Conservation (phyloP, 176 grass and related monocot species). For the Lolium multiflorum region DNA sequence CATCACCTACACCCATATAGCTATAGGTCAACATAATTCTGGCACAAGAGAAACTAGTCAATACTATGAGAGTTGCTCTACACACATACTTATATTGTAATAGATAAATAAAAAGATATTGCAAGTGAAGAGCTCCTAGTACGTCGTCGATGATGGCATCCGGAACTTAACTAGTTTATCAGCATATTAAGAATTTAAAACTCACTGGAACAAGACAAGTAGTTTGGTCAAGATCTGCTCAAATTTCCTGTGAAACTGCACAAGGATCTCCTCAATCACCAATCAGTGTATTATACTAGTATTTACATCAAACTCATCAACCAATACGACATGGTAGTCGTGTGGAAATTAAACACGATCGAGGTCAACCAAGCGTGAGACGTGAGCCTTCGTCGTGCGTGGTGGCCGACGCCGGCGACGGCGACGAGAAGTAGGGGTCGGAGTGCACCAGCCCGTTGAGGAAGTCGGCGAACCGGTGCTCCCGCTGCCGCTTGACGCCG, state of each 20-base stretch:
- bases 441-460: slow-evolving; percentile 54
- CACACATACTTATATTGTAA: not conserved
- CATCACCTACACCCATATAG: too few relatives aligned
- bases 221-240: not conserved
- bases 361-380: slow-evolving; percentile 2
- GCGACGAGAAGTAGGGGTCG: slow-evolving; percentile 55
- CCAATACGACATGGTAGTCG: not conserved
- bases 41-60: not conserved
- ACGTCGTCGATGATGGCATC: not conserved
- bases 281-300: not conserved
- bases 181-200: not conserved
- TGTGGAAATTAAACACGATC: not conserved
- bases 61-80: not conserved
- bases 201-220: not conserved
- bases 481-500: slow-evolving; percentile 1
- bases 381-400: slow-evolving; percentile 33
- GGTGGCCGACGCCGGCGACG: slow-evolving; percentile 57
- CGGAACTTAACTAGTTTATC: not conserved
- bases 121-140: not conserved
- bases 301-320: slow-evolving; percentile 17
- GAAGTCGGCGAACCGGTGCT: slow-evolving; percentile 53
- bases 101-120: not conserved
- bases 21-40: not conserved
- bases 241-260: not conserved
- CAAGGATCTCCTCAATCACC: not conserved